Percentiles rank a stretch among this genome's conserved stretches.
Evolutionary conservation across 2,329 filamentous ascomycete species (phyloP).

Genomic region (Capronia epimyces): DNA sequence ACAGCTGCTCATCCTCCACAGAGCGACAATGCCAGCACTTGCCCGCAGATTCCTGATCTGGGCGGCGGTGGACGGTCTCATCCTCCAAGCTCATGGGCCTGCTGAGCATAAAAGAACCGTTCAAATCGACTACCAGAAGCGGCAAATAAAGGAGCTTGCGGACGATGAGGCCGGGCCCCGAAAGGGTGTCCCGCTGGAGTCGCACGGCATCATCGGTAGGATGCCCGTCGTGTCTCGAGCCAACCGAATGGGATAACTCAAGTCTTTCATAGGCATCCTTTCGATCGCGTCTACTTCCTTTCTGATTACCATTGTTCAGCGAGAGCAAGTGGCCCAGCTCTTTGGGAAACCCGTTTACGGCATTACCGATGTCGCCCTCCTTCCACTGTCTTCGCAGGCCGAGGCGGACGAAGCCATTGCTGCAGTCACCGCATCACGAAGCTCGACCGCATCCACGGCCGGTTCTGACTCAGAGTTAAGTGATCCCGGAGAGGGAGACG

Average conservation of each 20-base stretch:
- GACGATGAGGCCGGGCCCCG: conserved; percentile 31
- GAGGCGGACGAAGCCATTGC: conserved; percentile 70
- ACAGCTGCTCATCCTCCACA: not conserved
- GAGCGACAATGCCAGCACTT: conserved; percentile 61
- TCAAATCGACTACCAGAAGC: conserved; percentile 64
- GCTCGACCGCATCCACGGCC: conserved; percentile 14
- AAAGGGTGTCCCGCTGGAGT: conserved; percentile 41
- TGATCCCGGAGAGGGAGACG: conserved; percentile 28
- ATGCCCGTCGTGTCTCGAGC: conserved; percentile 17
- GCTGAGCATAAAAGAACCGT: conserved; percentile 48
- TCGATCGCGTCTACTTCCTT: conserved; percentile 76
- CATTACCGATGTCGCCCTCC: conserved; percentile 83
- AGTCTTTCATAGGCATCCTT: conserved; percentile 61
- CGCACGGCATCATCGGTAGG: conserved; percentile 52
- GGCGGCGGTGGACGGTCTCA: conserved; percentile 74
- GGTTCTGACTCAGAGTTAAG: conserved; percentile 29
- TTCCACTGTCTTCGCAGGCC: conserved; percentile 69
- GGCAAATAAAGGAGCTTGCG: conserved; percentile 44
- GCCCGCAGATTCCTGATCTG: conserved; percentile 75
- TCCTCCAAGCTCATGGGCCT: conserved; percentile 66
- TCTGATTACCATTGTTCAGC: conserved; percentile 77
- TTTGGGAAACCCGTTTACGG: conserved; percentile 77
- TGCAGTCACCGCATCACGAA: conserved; percentile 28
- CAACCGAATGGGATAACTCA: conserved; percentile 1
- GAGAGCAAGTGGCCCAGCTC: conserved; percentile 83